Evolutionary conservation across 164 flowering plant species (phyloP).

Genomic region (Warburgia ugandensis): DNA sequence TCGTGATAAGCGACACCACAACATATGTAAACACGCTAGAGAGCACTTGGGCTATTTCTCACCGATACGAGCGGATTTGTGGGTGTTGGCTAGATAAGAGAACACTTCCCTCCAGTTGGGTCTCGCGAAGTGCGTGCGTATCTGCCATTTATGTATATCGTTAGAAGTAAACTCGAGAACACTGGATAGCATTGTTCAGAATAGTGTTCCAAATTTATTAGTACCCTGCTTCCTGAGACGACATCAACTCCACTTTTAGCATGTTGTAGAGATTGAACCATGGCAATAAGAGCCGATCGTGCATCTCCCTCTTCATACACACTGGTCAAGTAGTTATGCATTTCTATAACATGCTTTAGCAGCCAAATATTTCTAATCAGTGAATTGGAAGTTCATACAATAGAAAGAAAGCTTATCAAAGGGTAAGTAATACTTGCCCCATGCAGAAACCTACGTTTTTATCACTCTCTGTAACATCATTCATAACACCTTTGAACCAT

Average conservation of each 20-base stretch:
- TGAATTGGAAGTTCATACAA: background rate
- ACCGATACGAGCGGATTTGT: conserved; percentile 59
- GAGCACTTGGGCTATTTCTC: no score
- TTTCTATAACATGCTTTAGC: conserved; percentile 70
- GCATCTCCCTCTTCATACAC: conserved; percentile 98
- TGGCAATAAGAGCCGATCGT: conserved; percentile 83
- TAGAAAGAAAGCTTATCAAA: background rate
- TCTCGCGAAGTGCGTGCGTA: conserved; percentile 84
- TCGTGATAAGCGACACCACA: background rate
- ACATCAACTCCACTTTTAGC: conserved; percentile 88
- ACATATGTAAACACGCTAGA: no score
- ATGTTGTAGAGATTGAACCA: conserved; percentile 85
- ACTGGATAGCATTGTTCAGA: no score
- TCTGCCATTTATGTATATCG: no score
- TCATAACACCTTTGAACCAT: conserved; percentile 99
- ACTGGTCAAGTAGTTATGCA: conserved; percentile 94
- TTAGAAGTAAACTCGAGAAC: no score
- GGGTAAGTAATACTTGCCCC: background rate
- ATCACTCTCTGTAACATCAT: conserved; percentile 76
- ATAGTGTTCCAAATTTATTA: no score
- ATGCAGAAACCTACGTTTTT: conserved; percentile 23
- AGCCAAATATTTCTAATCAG: background rate
- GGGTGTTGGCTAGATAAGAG: conserved; percentile 36
- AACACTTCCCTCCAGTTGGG: conserved; percentile 96
- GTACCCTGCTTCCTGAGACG: conserved; percentile 82